Conservation (phyloP, 331 rosid species). For the Pyrus hybrid region DNA sequence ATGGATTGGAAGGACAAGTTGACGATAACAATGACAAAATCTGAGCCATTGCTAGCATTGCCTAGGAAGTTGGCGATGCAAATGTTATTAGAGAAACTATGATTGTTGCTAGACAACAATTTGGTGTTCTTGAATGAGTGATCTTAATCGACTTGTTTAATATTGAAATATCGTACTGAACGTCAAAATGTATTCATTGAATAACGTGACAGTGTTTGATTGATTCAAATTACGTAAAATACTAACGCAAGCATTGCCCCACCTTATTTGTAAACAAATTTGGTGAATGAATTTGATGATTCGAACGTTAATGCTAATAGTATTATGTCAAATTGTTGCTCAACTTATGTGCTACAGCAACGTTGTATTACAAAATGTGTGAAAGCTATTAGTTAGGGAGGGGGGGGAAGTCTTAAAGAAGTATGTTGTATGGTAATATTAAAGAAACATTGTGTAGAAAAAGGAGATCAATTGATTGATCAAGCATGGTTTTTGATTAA, state of each 20-base stretch:
- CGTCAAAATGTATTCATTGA: too few species aligned
- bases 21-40: conserved; percentile 42
- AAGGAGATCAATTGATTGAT: too few species aligned
- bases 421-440: neutral
- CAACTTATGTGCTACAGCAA: neutral
- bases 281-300: neutral
- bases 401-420: neutral
- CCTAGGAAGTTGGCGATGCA: conserved; percentile 8
- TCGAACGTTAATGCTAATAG: neutral
- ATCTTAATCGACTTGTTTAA: neutral
- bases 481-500: neutral
- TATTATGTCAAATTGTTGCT: too few species aligned
- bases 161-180: too few species aligned
- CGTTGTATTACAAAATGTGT: neutral
- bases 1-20: conserved; percentile 42
- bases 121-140: neutral
- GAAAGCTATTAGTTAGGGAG: neutral
- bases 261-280: too few species aligned
- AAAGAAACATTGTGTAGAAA: too few species aligned
- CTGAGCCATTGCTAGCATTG: conserved; percentile 34
- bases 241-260: too few species aligned
- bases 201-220: neutral
- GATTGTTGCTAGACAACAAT: neutral
- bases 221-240: too few species aligned
- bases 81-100: too few species aligned